These are phyloP conservation scores for Lenwebbia sp. DNA, from an alignment of 345 rosid genomes.

Conservation along the genomic window DNA sequence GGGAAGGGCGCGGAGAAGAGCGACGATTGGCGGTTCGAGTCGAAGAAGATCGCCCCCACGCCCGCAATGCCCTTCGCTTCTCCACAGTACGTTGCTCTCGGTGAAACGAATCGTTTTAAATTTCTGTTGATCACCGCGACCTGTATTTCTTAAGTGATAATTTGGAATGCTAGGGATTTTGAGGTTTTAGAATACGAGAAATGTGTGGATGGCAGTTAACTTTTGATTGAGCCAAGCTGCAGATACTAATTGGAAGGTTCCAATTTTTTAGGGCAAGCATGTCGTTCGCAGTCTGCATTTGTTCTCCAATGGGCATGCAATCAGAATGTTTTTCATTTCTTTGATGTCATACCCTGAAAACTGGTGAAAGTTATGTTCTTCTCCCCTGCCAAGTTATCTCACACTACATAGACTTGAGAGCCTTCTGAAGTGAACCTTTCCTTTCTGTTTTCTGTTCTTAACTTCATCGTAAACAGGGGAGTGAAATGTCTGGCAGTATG, in stretches of 20 bases:
- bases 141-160: neutral
- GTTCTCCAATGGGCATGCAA: neutral
- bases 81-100: slow-evolving; percentile 38
- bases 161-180: neutral
- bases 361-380: neutral
- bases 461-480: neutral
- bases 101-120: neutral
- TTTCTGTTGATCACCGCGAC: neutral
- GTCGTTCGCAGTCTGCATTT: neutral
- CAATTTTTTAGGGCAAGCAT: neutral
- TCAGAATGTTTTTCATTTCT: neutral
- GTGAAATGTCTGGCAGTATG: neutral
- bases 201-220: neutral
- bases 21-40: slow-evolving; percentile 45
- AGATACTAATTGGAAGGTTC: neutral
- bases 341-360: neutral
- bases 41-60: slow-evolving; percentile 41
- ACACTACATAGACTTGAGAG: neutral
- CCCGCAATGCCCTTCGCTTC: slow-evolving; percentile 74
- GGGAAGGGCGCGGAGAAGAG: slow-evolving; percentile 29
- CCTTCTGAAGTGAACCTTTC: neutral
- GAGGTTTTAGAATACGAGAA: neutral
- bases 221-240: neutral
- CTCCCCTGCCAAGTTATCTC: neutral
- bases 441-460: neutral